Base-by-base conservation (phyloP, 1,284 basidiomycete genomes). In the Malassezia nana region DNA sequence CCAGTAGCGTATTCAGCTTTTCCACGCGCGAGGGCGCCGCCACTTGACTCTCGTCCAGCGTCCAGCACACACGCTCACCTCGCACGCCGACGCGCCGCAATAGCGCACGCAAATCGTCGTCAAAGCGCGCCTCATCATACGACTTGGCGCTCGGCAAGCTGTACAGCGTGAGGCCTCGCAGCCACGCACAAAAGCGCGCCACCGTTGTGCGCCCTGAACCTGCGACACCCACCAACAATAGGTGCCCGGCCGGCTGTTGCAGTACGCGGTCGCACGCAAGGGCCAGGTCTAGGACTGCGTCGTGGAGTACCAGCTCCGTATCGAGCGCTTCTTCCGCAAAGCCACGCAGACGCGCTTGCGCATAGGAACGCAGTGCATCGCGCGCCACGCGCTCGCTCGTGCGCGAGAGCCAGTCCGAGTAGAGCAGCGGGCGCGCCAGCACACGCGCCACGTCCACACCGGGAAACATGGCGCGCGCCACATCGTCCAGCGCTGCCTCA, bases 361-460 rank as follows among this genome's bases (percentile, higher is more conserved):
- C 94, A 74, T 95, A 98, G 68, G 95, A 91, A 45, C 94, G 83
- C 9, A 99, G 82, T 35, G 83, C 79, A 67, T 94, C 92, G 50
- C 94, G 82, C 60, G 94, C 89, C 43, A 99, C 92, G 3, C 90
- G 84, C 53, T 94, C 83, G 74, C 96, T 96, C 74, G 95, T 79
- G 76, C 91, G 89, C n/a, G 91, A 91, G 0, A 92, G 94, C 94
- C 94, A 98, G 75, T 98, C 96, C 4, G 90, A 94, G 80, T 91
- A 99, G 30, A 99, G 78, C 62, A 99, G 92, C 0, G 95, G 94
- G 18, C 94, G 82, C 22, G 70, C 76, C 25, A 99, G 80, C 12
- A 63, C 65, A 1, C 88, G 86, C 16, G 83, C 82, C 28, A 81
- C 80, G 69, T 87, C 84, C 74, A 95, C 84, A 6, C 85, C 90